Base-by-base conservation (phyloP, 306 rosid species). In the Potentilla sterilis region DNA sequence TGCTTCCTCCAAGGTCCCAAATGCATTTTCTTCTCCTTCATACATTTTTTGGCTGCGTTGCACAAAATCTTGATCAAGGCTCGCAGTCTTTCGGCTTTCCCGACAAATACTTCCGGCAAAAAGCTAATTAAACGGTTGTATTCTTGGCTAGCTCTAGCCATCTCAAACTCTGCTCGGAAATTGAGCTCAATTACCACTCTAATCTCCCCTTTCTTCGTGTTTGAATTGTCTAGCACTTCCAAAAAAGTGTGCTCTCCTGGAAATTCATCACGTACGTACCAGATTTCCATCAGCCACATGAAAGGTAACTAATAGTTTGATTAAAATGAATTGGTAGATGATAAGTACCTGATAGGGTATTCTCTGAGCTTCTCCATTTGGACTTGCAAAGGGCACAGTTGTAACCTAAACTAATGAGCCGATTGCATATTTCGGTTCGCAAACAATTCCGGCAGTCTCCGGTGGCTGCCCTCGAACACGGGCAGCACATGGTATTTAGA, bases 11-110 rank as follows among this genome's bases (percentile, higher is more conserved):
- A 93, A 42, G 98, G 98, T 0, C 84, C 92, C 66, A 93, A 76
- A 74, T 91, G 93, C 92, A 93, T 88, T 40, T 91, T 91, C 85
- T 89, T 91, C 77, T 93, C 96, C 88, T 88, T 89, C 97, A 91
- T 91, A 81, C 93, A 91, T 62, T 77, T 87, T 76, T 93, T 89
- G 10, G 88, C 93, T 22, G 93, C 90, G 15, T 85, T 52, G 80
- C 98, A 93, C 84, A 93, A 43, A n/a, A 91, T 86, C 85, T 88
- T 89, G 22, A 88, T 80, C 58, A 86, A 34, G 3, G 38, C 71
- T 67, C 82, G 28, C 55, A 93, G 68, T 10, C 88, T 89, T 72
- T 91, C 97, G 7, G 89, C 3, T 83, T 91, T 91, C 37, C 98
- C 98, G 3, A 93, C 85, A 71, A 73, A 93, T 2, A 91, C 83